Base-by-base conservation (phyloP, 2,329 filamentous ascomycete genomes). In the Lachnellula hyalina region DNA sequence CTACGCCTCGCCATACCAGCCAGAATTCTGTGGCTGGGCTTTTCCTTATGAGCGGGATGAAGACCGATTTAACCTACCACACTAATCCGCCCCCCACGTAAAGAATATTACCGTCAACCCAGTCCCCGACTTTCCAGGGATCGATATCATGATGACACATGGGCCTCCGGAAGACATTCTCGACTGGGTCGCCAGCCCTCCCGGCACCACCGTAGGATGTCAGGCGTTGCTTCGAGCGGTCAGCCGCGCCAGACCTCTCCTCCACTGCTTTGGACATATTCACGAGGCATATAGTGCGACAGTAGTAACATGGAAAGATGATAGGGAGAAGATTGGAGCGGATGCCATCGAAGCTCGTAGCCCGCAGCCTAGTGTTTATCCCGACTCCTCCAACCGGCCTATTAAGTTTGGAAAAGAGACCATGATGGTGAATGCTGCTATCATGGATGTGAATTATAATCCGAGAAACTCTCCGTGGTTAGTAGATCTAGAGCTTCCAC, bases 201-300 rank as follows among this genome's bases (percentile, higher is more conserved):
- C 28, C 9, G 36, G 54, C 4, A 34, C 60, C 9, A 64, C 64
- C n/a, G 72, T 72, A 4, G 81, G 80, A 2, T 79, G 78, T 55
- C 59, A 61, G 0, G 57, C 72, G 15, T 72, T 84, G 2, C 74
- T 81, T 51, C 65, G 64, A 0, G 76, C 80, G 0, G 63, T 83
- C 0, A 69, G 72, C 2, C 63, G 63, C 0, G 71, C 74, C 1
- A 70, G 68, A 25, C 80, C 81, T 2, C 65, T 65, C 5, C 60
- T 84, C 4, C 78, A 82, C 63, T 82, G 79, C 63, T 83, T 83
- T 54, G 80, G 81, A 0, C 81, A 83, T 55, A 77, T 83, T 14
- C 81, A 83, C 61, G 77, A 81, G 60, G 75, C 73, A 0, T 86
- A 80, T 79, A 83, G 83, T 4, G 77, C 73, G 0, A 77, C 76